Base-by-base conservation (phyloP, 208 protist species). In the Trypanosoma avium region DNA sequence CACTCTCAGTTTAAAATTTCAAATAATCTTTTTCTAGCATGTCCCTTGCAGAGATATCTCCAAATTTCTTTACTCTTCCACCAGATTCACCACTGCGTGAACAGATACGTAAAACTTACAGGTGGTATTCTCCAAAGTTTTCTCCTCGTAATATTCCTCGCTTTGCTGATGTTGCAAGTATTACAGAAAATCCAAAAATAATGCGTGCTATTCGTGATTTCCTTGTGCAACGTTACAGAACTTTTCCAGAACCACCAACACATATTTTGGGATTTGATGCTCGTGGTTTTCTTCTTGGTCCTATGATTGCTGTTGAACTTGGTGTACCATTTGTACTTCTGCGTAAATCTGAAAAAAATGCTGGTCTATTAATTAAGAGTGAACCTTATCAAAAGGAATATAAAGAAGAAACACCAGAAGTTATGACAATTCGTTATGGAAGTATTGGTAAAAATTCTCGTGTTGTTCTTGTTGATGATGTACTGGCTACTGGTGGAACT, bases 391-490 rank as follows among this genome's bases (percentile, higher is more conserved):
- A 85, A 27, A 97, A 96, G 68, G 90, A 97, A 69, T 97, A 97
- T 81, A 82, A 81, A 57, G 89, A 95, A 53, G 80, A 77, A 0
- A 72, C 70, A 1, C 75, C 79, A 0, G 90, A 97, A 45, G 75
- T 81, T 50, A 94, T 96, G 88, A 92, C 82, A 10, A 79, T 97
- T 45, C 87, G 93, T 45, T 46, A 66, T 45, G 92, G 86, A 22
- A 91, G 84, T 62, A 83, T 97, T 54, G 22, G 35, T 46, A 70
- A 78, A 46, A 79, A 68, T 15, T 82, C 86, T 10, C 85, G 93
- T 35, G 90, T 96, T 30, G 81, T 97, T 36, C 77, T 97, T 10
- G 88, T 97, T 57, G 93, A 97, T 73, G 93, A 97, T 70, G 87
- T 97, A 1, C 66, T 97, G 29, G 93, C 93, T 24, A 97, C 93